Evolutionary conservation across 768 basidiomycete genomes (phyloP), one percentile per base, ranked within the genome.

Genomic region (Coprinopsis marcescibilis): DNA sequence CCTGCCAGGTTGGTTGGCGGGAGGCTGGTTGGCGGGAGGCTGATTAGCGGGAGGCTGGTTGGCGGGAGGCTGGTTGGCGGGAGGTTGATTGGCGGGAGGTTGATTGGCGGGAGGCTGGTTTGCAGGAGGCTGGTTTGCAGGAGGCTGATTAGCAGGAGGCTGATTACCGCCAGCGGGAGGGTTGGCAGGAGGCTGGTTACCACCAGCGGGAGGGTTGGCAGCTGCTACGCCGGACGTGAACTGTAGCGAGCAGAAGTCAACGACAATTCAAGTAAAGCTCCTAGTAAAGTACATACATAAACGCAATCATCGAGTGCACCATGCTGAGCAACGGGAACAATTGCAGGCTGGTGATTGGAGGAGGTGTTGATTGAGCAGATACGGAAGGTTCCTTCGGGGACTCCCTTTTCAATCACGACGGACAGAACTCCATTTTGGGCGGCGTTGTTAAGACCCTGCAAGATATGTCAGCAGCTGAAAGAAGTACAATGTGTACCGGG

Each of bases 401-500:
- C 30, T 8, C 30, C 30, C 8, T 8, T 8, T 8, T 8, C 30
- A 57, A 75, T 61, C 60, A 62, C 45, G 66, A 64, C 72, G 15
- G 67, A 64, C 7, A 80, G 63, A 3, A 72, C 52, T 10, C 77
- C 80, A 63, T 78, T 76, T 25, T 55, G 55, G 25, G 77, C 78
- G 7, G 66, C 70, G 17, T 66, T 66, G 49, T 68, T 75, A 49
- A 68, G 63, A 54, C 66, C 83, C 30, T 32, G 30, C 8, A 32
- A 32, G 30, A 32, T 32, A 32, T 8, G 30, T 32, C 30, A 32
- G 30, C 30, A 32, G 10, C 73, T 79, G 77, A 76, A 85, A 84
- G 68, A 83, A 83, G 21, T n/a, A 66, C 68, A 53, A 84, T 83
- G 37, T 63, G 63, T 45, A 57, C 64, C 3, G 80, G 73, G 59